Percentiles rank a stretch among this genome's conserved stretches.
phyloP scores from a whole-genome alignment of 257 asterid species.

The Solanum lycopersicoides region DNA sequence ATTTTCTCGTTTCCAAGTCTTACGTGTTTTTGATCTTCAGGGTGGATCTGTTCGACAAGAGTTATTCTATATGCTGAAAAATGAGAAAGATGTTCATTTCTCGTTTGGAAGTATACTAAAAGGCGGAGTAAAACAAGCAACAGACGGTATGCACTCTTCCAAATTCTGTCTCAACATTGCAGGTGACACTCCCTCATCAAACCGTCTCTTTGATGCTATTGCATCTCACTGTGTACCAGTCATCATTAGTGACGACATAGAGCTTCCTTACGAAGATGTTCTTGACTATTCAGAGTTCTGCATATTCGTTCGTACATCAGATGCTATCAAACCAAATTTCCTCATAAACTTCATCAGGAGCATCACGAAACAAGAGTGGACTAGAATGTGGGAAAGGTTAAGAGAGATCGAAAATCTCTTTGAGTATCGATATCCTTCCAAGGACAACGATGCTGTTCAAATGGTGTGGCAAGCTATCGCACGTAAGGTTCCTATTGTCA shows the following conservation, averaged over 20 bases:
- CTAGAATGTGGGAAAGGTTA: slow-evolving; percentile 53
- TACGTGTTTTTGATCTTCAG: slow-evolving; percentile 16
- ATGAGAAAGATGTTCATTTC: slow-evolving; percentile 70
- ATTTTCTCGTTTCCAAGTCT: neutral
- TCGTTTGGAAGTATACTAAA: slow-evolving; percentile 51
- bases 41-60: slow-evolving; percentile 69
- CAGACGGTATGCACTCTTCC: slow-evolving; percentile 54
- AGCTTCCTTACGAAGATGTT: slow-evolving; percentile 68
- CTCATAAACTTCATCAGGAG: slow-evolving; percentile 38
- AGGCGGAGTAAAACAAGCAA: slow-evolving; percentile 46
- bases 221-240: slow-evolving; percentile 81
- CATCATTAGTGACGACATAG: slow-evolving; percentile 63
- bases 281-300: slow-evolving; percentile 66
- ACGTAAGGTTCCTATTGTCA: slow-evolving; percentile 43
- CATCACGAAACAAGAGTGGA: slow-evolving; percentile 49
- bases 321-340: slow-evolving; percentile 41
- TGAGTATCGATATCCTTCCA: slow-evolving; percentile 51
- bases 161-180: slow-evolving; percentile 83
- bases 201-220: slow-evolving; percentile 76
- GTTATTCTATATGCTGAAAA: slow-evolving; percentile 41
- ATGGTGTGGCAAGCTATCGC: slow-evolving; percentile 68
- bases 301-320: slow-evolving; percentile 37
- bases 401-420: slow-evolving; percentile 40
- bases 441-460: slow-evolving; percentile 56
- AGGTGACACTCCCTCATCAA: slow-evolving; percentile 80